Evolutionary conservation across 1,284 basidiomycete species (phyloP).

Genomic region (Amylostereum chailletii): DNA sequence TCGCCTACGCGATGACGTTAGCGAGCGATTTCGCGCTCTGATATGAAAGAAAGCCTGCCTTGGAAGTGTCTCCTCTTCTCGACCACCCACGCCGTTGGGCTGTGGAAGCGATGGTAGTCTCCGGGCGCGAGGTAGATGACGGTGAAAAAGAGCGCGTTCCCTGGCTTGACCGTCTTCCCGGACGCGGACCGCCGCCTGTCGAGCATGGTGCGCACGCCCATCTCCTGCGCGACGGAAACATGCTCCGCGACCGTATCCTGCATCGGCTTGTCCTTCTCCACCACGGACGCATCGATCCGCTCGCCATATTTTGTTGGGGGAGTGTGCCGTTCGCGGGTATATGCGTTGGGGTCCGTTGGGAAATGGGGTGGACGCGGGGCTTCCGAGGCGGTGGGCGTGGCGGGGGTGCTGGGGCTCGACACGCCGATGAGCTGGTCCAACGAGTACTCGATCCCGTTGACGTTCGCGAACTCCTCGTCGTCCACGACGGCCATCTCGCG

Average conservation of each 20-base stretch:
- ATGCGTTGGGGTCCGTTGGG: slow-evolving; percentile 18
- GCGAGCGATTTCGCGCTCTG: neutral
- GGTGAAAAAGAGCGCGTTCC: slow-evolving; percentile 83
- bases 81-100: slow-evolving; percentile 93
- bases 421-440: slow-evolving; percentile 75
- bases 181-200: slow-evolving; percentile 33
- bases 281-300: slow-evolving; percentile 59
- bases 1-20: slow-evolving; percentile 45
- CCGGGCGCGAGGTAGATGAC: slow-evolving; percentile 98
- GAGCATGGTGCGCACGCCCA: slow-evolving; percentile 46
- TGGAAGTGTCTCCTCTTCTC: slow-evolving; percentile 94
- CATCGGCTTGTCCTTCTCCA: slow-evolving; percentile 39
- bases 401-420: slow-evolving; percentile 25
- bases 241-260: slow-evolving; percentile 56
- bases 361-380: slow-evolving; percentile 17
- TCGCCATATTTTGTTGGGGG: slow-evolving; percentile 48
- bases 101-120: slow-evolving; percentile 98
- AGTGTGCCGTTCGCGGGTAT: slow-evolving; percentile 14
- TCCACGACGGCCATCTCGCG: slow-evolving; percentile 53
- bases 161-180: slow-evolving; percentile 45
- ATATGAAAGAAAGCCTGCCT: slow-evolving; percentile 35
- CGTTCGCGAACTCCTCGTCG: slow-evolving; percentile 88
- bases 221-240: slow-evolving; percentile 56
- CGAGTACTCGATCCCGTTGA: slow-evolving; percentile 96
- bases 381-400: slow-evolving; percentile 16